Evolutionary conservation across 768 basidiomycete genomes (phyloP).

Genomic region (Lactarius indigo): DNA sequence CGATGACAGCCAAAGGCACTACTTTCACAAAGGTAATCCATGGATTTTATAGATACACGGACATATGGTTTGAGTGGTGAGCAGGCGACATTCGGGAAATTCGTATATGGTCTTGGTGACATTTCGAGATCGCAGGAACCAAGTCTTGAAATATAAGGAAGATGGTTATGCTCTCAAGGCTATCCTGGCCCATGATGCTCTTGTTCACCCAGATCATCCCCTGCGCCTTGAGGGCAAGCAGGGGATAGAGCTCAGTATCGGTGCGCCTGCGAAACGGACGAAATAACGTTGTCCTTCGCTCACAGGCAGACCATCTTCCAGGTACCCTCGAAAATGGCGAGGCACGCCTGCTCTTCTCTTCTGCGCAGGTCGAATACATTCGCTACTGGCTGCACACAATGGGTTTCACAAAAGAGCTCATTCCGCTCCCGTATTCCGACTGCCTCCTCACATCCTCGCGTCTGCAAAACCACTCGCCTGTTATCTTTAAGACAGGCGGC

Average conservation of each 20-base stretch:
- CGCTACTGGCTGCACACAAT: constrained; percentile 81
- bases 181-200: constrained; percentile 60
- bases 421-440: constrained; percentile 76
- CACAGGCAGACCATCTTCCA: constrained; percentile 27
- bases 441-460: constrained; percentile 62
- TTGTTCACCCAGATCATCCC: constrained; percentile 71
- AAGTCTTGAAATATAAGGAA: constrained; percentile 52
- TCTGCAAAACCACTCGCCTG: constrained; percentile 55
- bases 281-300: background rate
- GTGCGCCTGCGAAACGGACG: constrained; percentile 36
- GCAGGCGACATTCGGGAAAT: constrained; percentile 4
- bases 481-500: constrained; percentile 50
- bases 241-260: constrained; percentile 71
- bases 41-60: constrained; percentile 81
- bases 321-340: constrained; percentile 71
- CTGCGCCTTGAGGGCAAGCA: constrained; percentile 57
- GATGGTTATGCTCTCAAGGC: constrained; percentile 66
- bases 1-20: constrained; percentile 28
- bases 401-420: constrained; percentile 55
- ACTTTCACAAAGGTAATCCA: constrained; percentile 40
- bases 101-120: constrained; percentile 8
- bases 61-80: constrained; percentile 82
- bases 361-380: constrained; percentile 79
- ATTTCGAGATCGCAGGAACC: constrained; percentile 43
- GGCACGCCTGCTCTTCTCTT: constrained; percentile 76